These are phyloP conservation scores for Fusarium sulawesiense DNA, from an alignment of 2,329 filamentous ascomycete species.

Conservation along the genomic window DNA sequence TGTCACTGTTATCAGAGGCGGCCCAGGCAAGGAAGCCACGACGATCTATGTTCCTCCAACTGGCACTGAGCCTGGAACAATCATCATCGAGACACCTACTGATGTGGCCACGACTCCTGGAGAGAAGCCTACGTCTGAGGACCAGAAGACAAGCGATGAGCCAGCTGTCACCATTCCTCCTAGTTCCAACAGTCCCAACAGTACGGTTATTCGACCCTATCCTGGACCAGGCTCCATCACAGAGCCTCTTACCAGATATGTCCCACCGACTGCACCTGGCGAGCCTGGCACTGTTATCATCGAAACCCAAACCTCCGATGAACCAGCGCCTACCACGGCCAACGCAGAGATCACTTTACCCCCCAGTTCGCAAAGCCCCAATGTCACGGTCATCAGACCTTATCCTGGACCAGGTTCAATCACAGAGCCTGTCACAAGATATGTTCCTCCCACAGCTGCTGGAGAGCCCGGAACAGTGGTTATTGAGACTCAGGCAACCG, in stretches of 20 bases:
- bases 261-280: constrained; percentile 3
- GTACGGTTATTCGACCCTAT: constrained; percentile 16
- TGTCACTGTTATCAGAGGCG: constrained; percentile 13
- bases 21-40: constrained; percentile 1
- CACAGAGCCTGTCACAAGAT: constrained; percentile 14
- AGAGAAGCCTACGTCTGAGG: not conserved
- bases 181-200: constrained; percentile 10
- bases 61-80: constrained; percentile 14
- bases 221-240: constrained; percentile 12
- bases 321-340: not conserved
- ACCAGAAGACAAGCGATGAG: not conserved
- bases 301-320: constrained; percentile 4
- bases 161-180: constrained; percentile 13
- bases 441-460: constrained; percentile 5
- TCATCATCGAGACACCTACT: constrained; percentile 15
- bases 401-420: constrained; percentile 20
- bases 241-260: constrained; percentile 10
- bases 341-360: constrained; percentile 15
- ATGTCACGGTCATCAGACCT: constrained; percentile 10
- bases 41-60: constrained; percentile 8
- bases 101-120: not conserved
- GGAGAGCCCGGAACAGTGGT: constrained; percentile 21
- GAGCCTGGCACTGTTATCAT: constrained; percentile 18
- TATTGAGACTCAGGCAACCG: constrained; percentile 13
- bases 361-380: constrained; percentile 6